These are phyloP conservation scores for Apiotrichum gracile DNA, from an alignment of 1,284 basidiomycete species.

Conservation along the genomic window DNA sequence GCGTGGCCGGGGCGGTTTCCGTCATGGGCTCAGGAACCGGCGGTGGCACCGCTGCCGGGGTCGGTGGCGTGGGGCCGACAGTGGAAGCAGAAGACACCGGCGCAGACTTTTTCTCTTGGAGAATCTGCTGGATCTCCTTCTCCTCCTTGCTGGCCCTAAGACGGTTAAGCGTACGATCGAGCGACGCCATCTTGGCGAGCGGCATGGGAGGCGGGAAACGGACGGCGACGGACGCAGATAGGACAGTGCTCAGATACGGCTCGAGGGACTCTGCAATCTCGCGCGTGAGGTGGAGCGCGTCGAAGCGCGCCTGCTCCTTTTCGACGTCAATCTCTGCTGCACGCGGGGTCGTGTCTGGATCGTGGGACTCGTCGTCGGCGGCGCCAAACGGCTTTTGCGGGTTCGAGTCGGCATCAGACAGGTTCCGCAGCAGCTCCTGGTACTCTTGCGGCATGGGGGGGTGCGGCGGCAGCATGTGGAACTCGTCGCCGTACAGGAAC, in stretches of 20 bases:
- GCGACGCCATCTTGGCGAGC: constrained; percentile 74
- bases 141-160: constrained; percentile 74
- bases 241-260: constrained; percentile 75
- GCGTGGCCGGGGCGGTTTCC: too few relatives aligned
- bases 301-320: constrained; percentile 60
- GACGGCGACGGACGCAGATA: constrained; percentile 83
- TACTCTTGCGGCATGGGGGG: constrained; percentile 31
- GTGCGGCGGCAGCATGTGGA: constrained; percentile 64
- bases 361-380: neutral
- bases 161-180: constrained; percentile 65
- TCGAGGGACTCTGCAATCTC: constrained; percentile 65
- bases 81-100: neutral
- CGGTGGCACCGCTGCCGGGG: too few relatives aligned
- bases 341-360: constrained; percentile 5
- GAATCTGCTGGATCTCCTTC: constrained; percentile 59
- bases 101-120: constrained; percentile 61
- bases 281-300: constrained; percentile 31
- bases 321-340: constrained; percentile 62
- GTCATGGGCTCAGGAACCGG: neutral
- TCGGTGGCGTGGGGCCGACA: neutral
- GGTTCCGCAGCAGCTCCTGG: constrained; percentile 29
- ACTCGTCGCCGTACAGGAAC: constrained; percentile 88
- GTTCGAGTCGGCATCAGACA: constrained; percentile 11
- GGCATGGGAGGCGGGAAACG: constrained; percentile 85
- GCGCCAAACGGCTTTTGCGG: neutral